Evolutionary conservation across 164 flowering plant species (phyloP), one percentile per base, ranked within the genome.

Genomic region (Annona cherimola): DNA sequence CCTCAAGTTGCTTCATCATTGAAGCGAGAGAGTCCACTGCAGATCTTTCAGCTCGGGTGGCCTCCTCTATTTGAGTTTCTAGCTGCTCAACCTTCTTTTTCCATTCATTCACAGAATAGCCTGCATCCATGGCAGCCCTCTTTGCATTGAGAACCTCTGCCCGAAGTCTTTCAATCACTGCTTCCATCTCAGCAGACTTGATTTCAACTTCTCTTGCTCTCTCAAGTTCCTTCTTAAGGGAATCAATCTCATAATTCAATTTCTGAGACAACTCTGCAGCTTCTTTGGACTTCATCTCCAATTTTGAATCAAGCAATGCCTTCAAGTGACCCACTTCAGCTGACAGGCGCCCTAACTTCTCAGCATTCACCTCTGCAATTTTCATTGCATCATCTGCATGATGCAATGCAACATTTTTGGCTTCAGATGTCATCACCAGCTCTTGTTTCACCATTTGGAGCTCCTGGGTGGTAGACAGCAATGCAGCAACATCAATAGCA

Each of bases 321-420:
- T 92, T 92, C 83, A 95, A 62, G 18, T 77, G 83, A 35, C 55
- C 66, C 73, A 95, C 60, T 81, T 95, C 98, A 60, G 86, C 79
- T 3, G 92, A 82, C 45, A 95, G 87, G 64, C 76, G 43, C 71
- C 92, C 91, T 43, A 81, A 92, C 77, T 91, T 91, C 77, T 88
- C 90, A 5, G 86, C 90, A 75, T 90, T 94, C 66, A 84, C 84
- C 78, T 91, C 91, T 19, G 97, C 94, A 77, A 89, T 87, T 79
- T 90, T 92, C 67, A 92, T 89, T 16, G 93, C 95, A 82, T 90
- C 91, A 68, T 91, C 99, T 16, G 94, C 97, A 79, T 90, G 91
- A 74, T 70, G 77, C 71, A 92, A 67, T 40, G 99, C 98, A 77
- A 87, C 85, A 73, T 87, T 83, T 80, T 95, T 92, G 4, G 93